Base-by-base conservation (phyloP, 2,329 filamentous ascomycete genomes). In the Arthroderma sp. region DNA sequence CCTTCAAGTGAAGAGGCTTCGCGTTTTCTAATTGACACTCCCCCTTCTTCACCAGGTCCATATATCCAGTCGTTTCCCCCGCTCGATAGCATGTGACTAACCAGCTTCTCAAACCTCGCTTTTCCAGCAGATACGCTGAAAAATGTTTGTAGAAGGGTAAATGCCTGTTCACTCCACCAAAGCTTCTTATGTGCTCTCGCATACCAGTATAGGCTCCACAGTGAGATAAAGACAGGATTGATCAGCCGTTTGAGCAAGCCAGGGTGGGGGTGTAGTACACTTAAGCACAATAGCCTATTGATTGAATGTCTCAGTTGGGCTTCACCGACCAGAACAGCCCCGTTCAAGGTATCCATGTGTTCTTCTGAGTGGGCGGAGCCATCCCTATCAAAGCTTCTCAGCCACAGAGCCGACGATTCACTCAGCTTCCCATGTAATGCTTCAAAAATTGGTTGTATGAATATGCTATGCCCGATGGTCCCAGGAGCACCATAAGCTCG, bases 191-290 rank as follows among this genome's bases (percentile, higher is more conserved):
- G 47, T 41, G 64, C 57, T 40, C 56, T 47, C n/a, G 64, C 51
- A 45, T 60, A 63, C 44, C 61, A 66, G 29, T 55, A 51, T 27
- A 68, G 42, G 4, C 65, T 63, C 65, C 65, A 68, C 3, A 68
- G 54, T 4, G 65, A 62, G 22, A 66, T 53, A 31, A 68, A 52
- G 27, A 66, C 56, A 3, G 64, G 64, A 36, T 58, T 57, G 3
- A 68, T 51, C 5, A 66, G 50, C 40, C 65, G 59, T 46, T 65
- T 67, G 11, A 67, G 61, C 10, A 68, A 57, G 4, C 61, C 59
- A 10, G 65, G 65, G 44, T 67, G 67, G 10, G 65, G 65, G 49
- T 67, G 65, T 31, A 65, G 61, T 27, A 65, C 47, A 5, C 59
- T 53, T n/a, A 68, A 48, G 5, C 51, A 57, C 31, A 51, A 52